A percentile compares a stretch with the other conserved stretches of the same genome.
phyloP scores from a whole-genome alignment of 1,139 yeast genomes.

The Yamadazyma friedrichii region DNA sequence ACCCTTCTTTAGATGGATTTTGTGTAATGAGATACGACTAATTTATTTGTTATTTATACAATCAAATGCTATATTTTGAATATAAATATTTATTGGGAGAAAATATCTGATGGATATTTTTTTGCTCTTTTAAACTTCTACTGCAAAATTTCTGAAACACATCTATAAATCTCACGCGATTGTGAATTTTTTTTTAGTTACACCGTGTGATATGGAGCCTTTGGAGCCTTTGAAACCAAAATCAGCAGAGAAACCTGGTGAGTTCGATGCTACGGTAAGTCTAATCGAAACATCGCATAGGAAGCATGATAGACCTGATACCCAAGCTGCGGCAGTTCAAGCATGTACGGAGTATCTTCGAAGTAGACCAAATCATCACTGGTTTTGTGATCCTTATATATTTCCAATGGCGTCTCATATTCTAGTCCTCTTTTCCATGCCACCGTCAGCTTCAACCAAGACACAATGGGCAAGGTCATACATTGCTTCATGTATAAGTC shows the following conservation, averaged over 20 bases:
- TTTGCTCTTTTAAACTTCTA: no score
- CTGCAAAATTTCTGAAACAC: no score
- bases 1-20: conserved; percentile 26
- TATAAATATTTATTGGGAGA: no score
- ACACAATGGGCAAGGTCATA: conserved; percentile 37
- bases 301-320: conserved; percentile 24
- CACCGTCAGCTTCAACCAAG: conserved; percentile 39
- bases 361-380: conserved; percentile 32
- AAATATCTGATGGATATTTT: no score
- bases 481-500: conserved; percentile 36
- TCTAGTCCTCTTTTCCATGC: conserved; percentile 60
- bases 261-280: conserved; percentile 23
- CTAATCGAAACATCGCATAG: conserved; percentile 23
- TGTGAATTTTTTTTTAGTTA: neutral
- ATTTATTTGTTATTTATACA: no score
- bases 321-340: conserved; percentile 27
- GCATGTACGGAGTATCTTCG: conserved; percentile 26
- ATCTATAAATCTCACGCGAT: neutral
- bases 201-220: neutral
- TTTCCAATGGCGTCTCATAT: conserved; percentile 51
- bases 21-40: neutral
- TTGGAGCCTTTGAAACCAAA: conserved; percentile 1
- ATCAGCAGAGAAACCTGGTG: conserved; percentile 19
- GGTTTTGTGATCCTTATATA: conserved; percentile 55
- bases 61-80: no score